Conservation (phyloP, 306 rosid species). For the Heteromeles arbutifolia region DNA sequence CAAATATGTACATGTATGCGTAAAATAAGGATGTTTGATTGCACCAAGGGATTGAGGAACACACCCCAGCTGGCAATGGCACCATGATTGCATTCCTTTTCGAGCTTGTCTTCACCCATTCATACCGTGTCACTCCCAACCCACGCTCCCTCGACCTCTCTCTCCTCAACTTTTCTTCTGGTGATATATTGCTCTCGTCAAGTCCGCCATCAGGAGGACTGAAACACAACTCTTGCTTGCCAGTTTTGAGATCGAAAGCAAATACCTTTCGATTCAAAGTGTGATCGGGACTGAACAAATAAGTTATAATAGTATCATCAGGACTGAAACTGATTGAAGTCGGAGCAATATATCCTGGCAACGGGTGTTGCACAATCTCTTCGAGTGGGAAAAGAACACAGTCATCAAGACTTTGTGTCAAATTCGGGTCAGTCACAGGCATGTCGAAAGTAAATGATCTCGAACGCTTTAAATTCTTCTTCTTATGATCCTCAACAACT, state of each 20-base stretch:
- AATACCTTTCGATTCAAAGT: slow-evolving; percentile 65
- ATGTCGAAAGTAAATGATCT: slow-evolving; percentile 45
- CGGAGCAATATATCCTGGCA: slow-evolving; percentile 86
- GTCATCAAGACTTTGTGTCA: slow-evolving; percentile 43
- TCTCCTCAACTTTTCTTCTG: slow-evolving; percentile 89
- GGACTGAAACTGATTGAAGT: slow-evolving; percentile 78
- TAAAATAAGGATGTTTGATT: not conserved
- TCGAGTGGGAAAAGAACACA: slow-evolving; percentile 62
- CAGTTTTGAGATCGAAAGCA: slow-evolving; percentile 50
- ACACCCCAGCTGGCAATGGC: slow-evolving; percentile 95
- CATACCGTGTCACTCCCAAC: slow-evolving; percentile 87
- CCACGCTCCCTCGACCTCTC: slow-evolving; percentile 96
- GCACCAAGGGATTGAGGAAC: slow-evolving; percentile 25
- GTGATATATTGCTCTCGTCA: slow-evolving; percentile 81
- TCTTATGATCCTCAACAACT: slow-evolving; percentile 48
- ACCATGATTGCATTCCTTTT: slow-evolving; percentile 67
- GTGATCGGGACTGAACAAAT: slow-evolving; percentile 72
- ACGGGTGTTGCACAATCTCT: slow-evolving; percentile 81
- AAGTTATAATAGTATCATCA: slow-evolving; percentile 59
- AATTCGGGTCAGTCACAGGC: slow-evolving; percentile 66
- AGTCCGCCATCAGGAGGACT: slow-evolving; percentile 89
- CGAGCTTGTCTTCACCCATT: slow-evolving; percentile 77
- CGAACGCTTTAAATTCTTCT: slow-evolving; percentile 60
- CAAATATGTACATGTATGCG: not conserved
- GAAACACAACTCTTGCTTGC: slow-evolving; percentile 56